A percentile compares a stretch with the other conserved stretches of the same genome.
phyloP scores from a whole-genome alignment of 2,329 filamentous ascomycete genomes.

The Talaromyces pinophilus region DNA sequence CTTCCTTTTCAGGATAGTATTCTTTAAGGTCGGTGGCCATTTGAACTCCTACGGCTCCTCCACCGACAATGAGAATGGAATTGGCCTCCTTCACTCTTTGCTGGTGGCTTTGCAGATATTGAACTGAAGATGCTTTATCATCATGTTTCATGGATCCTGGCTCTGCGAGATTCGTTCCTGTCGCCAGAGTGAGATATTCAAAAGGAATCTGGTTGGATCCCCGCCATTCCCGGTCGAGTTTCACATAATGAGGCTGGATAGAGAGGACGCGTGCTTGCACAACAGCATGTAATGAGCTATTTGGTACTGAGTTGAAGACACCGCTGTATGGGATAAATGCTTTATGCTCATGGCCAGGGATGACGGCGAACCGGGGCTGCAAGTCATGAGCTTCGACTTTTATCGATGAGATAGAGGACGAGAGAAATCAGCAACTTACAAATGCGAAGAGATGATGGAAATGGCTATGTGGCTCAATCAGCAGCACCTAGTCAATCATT shows the following conservation, averaged over 20 bases:
- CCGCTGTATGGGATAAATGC: conserved; percentile 39
- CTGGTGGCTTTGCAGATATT: conserved; percentile 38
- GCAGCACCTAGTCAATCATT: conserved; percentile 31
- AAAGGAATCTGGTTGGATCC: conserved; percentile 35
- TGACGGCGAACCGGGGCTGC: conserved; percentile 38
- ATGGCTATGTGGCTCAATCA: conserved; percentile 40
- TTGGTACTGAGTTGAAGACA: conserved; percentile 32
- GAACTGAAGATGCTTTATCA: conserved; percentile 37
- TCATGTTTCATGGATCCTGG: conserved; percentile 37
- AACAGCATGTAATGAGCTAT: conserved; percentile 31
- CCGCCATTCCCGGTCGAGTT: conserved; percentile 40
- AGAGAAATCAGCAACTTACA: conserved; percentile 26
- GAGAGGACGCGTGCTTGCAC: conserved; percentile 38
- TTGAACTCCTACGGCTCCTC: conserved; percentile 55
- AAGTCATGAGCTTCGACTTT: neutral
- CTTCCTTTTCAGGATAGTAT: conserved; percentile 49
- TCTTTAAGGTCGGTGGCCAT: conserved; percentile 54
- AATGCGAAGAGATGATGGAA: conserved; percentile 42
- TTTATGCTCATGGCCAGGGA: conserved; percentile 40
- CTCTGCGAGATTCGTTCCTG: conserved; percentile 37
- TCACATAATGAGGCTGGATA: conserved; percentile 31
- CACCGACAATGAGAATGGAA: conserved; percentile 46
- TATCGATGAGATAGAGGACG: neutral
- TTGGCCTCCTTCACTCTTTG: conserved; percentile 32
- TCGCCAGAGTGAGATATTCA: conserved; percentile 39